A percentile compares a stretch with the other conserved stretches of the same genome.
Evolutionary conservation across 1,284 basidiomycete genomes (phyloP).

Genomic region (Naganishia sp.): DNA sequence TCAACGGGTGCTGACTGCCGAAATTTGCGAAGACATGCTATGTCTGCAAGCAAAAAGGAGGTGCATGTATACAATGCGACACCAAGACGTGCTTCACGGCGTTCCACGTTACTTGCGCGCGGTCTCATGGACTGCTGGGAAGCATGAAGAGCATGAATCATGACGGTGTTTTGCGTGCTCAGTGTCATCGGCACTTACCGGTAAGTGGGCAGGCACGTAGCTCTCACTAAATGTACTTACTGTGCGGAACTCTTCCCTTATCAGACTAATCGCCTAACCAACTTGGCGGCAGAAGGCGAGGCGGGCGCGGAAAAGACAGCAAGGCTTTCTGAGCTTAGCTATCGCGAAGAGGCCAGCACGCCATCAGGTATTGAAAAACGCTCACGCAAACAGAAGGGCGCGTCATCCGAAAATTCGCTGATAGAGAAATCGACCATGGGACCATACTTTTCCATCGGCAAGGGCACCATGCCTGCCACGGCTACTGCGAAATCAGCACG

Average conservation of each 20-base stretch:
- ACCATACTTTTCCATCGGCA: constrained; percentile 5
- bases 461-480: background rate
- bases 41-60: constrained; percentile 75
- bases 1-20: background rate
- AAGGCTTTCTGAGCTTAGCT: constrained; percentile 10
- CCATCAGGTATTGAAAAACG: constrained; percentile 11
- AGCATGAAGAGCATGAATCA: constrained; percentile 76
- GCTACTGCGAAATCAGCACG: constrained; percentile 55
- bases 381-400: constrained; percentile 25
- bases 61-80: constrained; percentile 96
- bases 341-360: constrained; percentile 1
- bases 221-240: background rate
- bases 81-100: constrained; percentile 89
- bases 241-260: background rate
- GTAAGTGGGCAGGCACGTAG: constrained; percentile 58
- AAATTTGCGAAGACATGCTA: constrained; percentile 71
- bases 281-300: constrained; percentile 10
- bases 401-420: background rate
- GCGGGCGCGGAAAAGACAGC: constrained; percentile 17
- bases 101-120: constrained; percentile 93
- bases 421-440: background rate
- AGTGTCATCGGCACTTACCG: constrained; percentile 84
- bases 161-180: constrained; percentile 64
- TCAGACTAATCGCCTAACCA: constrained; percentile 22
- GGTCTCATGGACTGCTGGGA: constrained; percentile 75